Evolutionary conservation across 495 filamentous ascomycete genomes (phyloP).

Genomic region (Penicillium bovifimosum): DNA sequence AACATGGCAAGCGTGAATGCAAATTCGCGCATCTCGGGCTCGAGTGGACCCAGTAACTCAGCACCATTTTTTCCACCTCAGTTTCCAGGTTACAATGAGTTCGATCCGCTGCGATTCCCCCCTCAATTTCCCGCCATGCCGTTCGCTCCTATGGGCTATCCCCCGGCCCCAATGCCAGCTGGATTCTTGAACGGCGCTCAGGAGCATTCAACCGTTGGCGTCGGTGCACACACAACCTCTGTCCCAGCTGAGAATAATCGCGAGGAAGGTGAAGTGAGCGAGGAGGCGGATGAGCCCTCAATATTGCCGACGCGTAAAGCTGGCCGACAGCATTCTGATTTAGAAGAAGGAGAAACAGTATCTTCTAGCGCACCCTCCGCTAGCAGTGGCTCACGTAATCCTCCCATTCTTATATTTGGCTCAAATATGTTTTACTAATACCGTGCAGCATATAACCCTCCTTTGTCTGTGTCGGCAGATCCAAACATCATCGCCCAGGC

Average conservation of each 20-base stretch:
- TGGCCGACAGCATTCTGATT: slow-evolving; percentile 9
- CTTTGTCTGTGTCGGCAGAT: slow-evolving; percentile 25
- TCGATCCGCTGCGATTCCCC: slow-evolving; percentile 26
- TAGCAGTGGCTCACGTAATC: slow-evolving; percentile 38
- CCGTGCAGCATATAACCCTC: slow-evolving; percentile 39
- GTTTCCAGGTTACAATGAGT: slow-evolving; percentile 27
- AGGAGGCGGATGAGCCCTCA: slow-evolving; percentile 50
- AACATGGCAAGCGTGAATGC: slow-evolving; percentile 23
- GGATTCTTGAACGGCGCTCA: slow-evolving; percentile 11
- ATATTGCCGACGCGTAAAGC: not conserved
- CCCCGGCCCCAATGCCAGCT: slow-evolving; percentile 20
- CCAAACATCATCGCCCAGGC: slow-evolving; percentile 13
- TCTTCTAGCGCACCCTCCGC: slow-evolving; percentile 21
- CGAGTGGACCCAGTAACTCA: slow-evolving; percentile 14
- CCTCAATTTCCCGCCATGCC: slow-evolving; percentile 25
- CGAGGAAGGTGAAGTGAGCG: slow-evolving; percentile 74
- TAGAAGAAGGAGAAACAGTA: slow-evolving; percentile 28
- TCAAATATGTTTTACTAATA: slow-evolving; percentile 14
- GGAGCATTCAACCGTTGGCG: slow-evolving; percentile 6
- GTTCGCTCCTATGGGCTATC: slow-evolving; percentile 21
- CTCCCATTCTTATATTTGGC: not conserved
- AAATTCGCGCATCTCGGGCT: slow-evolving; percentile 25
- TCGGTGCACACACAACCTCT: not conserved
- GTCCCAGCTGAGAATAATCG: slow-evolving; percentile 23
- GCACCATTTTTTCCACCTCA: slow-evolving; percentile 28